These are phyloP conservation scores for Rhodosporidiobolus odoratus DNA, from an alignment of 768 basidiomycete genomes.

Conservation along the genomic window DNA sequence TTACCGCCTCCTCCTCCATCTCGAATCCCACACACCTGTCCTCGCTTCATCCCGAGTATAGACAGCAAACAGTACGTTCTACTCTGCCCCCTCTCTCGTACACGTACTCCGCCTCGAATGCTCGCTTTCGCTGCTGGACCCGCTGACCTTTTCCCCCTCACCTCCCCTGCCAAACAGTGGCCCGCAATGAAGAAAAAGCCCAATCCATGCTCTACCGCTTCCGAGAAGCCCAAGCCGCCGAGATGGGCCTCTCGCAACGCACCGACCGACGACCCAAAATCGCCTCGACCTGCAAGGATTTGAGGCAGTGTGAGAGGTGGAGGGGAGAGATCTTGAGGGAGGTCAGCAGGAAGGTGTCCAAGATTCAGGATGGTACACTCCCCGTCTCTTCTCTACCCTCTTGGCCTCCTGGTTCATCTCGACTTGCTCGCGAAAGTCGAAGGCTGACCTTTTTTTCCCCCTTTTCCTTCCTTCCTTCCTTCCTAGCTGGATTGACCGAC, in stretches of 20 bases:
- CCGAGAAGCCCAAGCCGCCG: conserved; percentile 90
- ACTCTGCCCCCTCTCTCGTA: no score
- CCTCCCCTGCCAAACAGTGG: conserved; percentile 48
- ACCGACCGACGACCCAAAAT: conserved; percentile 81
- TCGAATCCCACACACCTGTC: no score
- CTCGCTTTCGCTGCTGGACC: no score
- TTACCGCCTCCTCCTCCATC: no score
- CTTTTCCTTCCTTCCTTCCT: neutral
- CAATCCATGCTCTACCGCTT: conserved; percentile 94
- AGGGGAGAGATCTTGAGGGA: conserved; percentile 90
- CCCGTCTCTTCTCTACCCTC: no score
- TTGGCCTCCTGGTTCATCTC: no score
- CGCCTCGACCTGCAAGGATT: conserved; percentile 83
- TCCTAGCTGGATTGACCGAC: conserved; percentile 78
- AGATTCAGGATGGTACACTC: conserved; percentile 92
- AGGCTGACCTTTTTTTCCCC: no score
- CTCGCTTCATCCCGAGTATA: no score
- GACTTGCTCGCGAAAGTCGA: no score
- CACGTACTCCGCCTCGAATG: no score
- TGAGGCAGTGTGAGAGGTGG: conserved; percentile 92
- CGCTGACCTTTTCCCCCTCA: no score
- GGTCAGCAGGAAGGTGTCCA: conserved; percentile 91
- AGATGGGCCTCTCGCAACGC: conserved; percentile 77
- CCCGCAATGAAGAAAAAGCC: conserved; percentile 96
- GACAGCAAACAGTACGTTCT: no score